phyloP scores from a whole-genome alignment of 2,329 filamentous ascomycete genomes.

The Zymoseptoria brevis region DNA sequence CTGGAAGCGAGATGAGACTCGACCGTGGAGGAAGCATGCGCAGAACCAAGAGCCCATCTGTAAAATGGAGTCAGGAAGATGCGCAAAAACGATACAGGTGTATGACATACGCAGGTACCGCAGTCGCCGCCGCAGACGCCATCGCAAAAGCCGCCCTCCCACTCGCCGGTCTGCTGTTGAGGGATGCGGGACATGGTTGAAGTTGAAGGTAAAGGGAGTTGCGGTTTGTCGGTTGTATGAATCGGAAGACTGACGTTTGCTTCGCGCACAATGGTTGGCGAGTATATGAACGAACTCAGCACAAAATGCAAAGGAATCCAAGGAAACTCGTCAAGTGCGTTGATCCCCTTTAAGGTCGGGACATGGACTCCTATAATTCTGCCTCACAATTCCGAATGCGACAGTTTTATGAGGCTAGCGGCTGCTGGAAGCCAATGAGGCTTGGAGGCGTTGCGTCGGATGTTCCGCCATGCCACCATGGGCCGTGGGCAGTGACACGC shows the following conservation, averaged over 20 bases:
- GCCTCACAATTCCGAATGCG: not conserved
- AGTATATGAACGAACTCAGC: too few species aligned
- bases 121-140: conserved; percentile 16
- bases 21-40: conserved; percentile 13
- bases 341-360: not conserved
- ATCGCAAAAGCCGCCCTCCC: conserved; percentile 15
- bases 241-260: not conserved
- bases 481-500: too few species aligned
- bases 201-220: not conserved
- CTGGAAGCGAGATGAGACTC: conserved; percentile 8
- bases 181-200: not conserved
- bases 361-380: not conserved
- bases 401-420: not conserved
- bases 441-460: not conserved
- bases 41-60: conserved; percentile 15
- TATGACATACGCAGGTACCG: conserved; percentile 9
- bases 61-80: not conserved
- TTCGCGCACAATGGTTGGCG: not conserved
- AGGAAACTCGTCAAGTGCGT: not conserved
- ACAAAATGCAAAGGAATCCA: not conserved
- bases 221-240: not conserved
- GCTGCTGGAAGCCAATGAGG: not conserved
- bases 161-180: conserved; percentile 4
- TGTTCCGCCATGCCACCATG: too few species aligned
- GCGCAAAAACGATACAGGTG: not conserved